Conservation (phyloP, 441 rosid genomes). For the Kokia cookei region DNA sequence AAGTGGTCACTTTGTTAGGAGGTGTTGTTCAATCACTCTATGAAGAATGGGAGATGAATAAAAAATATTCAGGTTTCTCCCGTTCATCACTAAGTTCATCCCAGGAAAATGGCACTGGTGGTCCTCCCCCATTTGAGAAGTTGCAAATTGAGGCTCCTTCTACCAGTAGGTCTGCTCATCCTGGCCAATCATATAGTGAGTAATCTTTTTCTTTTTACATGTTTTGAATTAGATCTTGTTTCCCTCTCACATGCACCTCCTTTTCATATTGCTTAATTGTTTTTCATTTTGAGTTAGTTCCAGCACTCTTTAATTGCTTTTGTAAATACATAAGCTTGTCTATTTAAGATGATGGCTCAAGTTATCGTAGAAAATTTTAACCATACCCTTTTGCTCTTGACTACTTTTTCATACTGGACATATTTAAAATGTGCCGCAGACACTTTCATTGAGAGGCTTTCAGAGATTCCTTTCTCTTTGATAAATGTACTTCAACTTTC, state of each 20-base stretch:
- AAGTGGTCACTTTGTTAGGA: conserved; percentile 58
- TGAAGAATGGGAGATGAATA: conserved; percentile 91
- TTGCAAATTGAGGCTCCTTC: conserved; percentile 44
- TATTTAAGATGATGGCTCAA: not conserved
- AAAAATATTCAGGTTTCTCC: conserved; percentile 52
- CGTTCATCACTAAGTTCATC: conserved; percentile 43
- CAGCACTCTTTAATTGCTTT: not conserved
- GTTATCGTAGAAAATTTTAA: not conserved
- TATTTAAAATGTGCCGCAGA: not conserved
- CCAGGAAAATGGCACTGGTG: conserved; percentile 42
- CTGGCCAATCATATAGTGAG: conserved; percentile 25
- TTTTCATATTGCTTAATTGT: not conserved
- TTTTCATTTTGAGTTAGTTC: not conserved
- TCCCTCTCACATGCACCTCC: not conserved
- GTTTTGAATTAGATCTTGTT: not conserved
- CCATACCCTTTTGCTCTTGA: not conserved
- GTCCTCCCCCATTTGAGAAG: conserved; percentile 88
- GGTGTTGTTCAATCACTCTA: conserved; percentile 74
- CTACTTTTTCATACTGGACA: not conserved
- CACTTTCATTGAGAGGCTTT: not conserved
- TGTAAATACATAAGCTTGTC: not conserved
- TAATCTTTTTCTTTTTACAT: not conserved
- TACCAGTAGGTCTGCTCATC: conserved; percentile 23
- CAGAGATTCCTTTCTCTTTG: not conserved
- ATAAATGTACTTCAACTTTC: not conserved